phyloP scores from a whole-genome alignment of 495 filamentous ascomycete species.

The Emericellopsis terricola region DNA sequence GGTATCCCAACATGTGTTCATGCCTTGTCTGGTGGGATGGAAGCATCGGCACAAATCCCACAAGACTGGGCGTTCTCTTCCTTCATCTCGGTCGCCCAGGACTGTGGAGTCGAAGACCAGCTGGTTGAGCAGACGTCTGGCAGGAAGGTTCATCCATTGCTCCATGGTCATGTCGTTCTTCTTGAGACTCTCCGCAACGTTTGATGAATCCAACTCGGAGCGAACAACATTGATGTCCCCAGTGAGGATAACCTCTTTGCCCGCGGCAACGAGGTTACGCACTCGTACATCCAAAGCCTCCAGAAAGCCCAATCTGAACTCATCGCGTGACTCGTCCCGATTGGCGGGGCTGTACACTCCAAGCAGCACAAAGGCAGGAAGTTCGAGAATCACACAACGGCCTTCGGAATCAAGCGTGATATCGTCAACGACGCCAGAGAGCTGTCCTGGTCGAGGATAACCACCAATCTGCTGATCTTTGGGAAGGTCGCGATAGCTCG shows the following conservation, averaged over 20 bases:
- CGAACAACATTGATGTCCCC: constrained; percentile 85
- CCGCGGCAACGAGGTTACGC: constrained; percentile 62
- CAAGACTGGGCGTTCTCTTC: constrained; percentile 55
- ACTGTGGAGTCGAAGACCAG: constrained; percentile 57
- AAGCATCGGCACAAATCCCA: constrained; percentile 78
- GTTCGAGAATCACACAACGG: constrained; percentile 81
- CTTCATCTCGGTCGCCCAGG: constrained; percentile 47
- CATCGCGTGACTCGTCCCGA: constrained; percentile 66
- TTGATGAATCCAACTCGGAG: constrained; percentile 54
- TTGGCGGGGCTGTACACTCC: constrained; percentile 82
- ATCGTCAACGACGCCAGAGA: constrained; percentile 46
- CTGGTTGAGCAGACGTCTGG: constrained; percentile 75
- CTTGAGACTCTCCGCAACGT: constrained; percentile 45
- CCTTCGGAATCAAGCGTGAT: constrained; percentile 73
- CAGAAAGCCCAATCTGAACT: constrained; percentile 67
- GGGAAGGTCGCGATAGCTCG: constrained; percentile 60
- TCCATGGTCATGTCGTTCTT: constrained; percentile 42
- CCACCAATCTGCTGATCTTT: constrained; percentile 76
- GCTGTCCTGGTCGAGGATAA: constrained; percentile 55
- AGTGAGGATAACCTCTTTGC: constrained; percentile 67
- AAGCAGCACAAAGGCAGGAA: constrained; percentile 85
- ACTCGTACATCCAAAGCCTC: constrained; percentile 64
- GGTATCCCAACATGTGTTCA: constrained; percentile 95
- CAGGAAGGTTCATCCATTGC: constrained; percentile 48
- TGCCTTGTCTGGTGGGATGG: constrained; percentile 60